Evolutionary conservation across 1,284 basidiomycete species (phyloP), one percentile per base, ranked within the genome.

Genomic region (Melanopsichium pennsylvanicum): DNA sequence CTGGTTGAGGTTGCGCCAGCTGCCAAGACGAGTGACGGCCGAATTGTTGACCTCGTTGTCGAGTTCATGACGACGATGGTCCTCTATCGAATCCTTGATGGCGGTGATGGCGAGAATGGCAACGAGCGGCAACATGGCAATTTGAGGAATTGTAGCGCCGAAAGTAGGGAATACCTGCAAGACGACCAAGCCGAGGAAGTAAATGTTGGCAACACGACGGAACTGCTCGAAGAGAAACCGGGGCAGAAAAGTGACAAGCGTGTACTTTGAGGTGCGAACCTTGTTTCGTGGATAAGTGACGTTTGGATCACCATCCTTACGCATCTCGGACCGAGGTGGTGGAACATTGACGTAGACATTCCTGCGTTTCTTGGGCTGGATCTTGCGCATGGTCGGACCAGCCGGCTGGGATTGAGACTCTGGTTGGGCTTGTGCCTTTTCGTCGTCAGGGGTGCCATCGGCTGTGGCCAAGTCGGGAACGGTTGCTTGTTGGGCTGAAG

Each of bases 31-130:
- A 0, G 92, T 94, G 13, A 89, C 88, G 9, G 92, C 90, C 0
- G 90, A 92, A 47, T 88, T 93, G 83, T 95, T 95, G 72, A 95
- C 92, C 78, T 93, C 87, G 70, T 96, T 91, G 80, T 97, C 94
- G 38, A 95, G 85, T 4, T 83, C 80, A 5, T 90, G 90, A 58
- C 94, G 87, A 19, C 94, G 88, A 81, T 92, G 94, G 82, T 97
- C 94, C 83, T 97, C 95, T 50, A 97, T 84, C 11, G 88, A 92
- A 81, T 97, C 94, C 82, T 97, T 97, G 83, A 96, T 88, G 10
- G 90, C 93, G 7, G 95, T 97, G 60, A 96, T 90, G 26, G 84
- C 81, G 37, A 97, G 82, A 69, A 97, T 96, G 81, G 93, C 91
- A 16, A 92, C 84, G 18, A 97, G 86, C 0, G 94, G 95, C 21